phyloP scores from a whole-genome alignment of 805 yeast genomes.

The Tetrapisispora nanseiensis region DNA sequence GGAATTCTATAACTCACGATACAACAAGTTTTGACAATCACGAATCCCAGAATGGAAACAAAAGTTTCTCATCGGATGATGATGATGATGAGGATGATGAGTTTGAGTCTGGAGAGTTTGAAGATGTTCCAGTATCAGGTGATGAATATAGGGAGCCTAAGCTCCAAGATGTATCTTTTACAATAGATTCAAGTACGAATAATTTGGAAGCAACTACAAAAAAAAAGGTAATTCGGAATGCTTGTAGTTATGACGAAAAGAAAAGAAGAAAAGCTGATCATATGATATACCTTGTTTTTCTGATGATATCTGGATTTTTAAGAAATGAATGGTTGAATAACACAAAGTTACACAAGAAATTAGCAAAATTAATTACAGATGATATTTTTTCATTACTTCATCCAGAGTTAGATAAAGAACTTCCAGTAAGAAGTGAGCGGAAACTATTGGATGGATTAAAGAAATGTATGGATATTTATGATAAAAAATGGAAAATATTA shows the following conservation, averaged over 20 bases:
- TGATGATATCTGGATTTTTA: constrained; percentile 56
- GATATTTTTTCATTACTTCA: constrained; percentile 38
- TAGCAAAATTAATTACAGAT: constrained; percentile 41
- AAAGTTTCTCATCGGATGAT: constrained; percentile 3
- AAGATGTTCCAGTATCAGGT: constrained; percentile 11
- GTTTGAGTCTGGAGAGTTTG: constrained; percentile 21
- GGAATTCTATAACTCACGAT: background rate
- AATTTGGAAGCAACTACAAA: constrained; percentile 11
- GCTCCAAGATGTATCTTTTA: constrained; percentile 19
- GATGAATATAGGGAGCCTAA: constrained; percentile 11
- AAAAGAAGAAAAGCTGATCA: constrained; percentile 45
- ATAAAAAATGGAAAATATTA: constrained; percentile 41
- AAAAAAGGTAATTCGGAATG: constrained; percentile 19
- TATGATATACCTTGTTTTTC: constrained; percentile 43
- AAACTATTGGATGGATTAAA: constrained; percentile 69
- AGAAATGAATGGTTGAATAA: constrained; percentile 72
- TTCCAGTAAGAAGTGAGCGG: constrained; percentile 42
- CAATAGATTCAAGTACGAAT: constrained; percentile 12
- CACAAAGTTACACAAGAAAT: constrained; percentile 29
- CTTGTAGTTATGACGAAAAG: constrained; percentile 49
- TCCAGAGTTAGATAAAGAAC: constrained; percentile 33
- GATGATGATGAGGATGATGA: constrained; percentile 15
- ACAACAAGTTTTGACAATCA: too few relatives aligned
- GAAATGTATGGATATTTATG: constrained; percentile 56
- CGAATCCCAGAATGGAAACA: background rate